Evolutionary conservation across 1,284 basidiomycete species (phyloP), one percentile per base, ranked within the genome.

Genomic region (Naganishia albida): DNA sequence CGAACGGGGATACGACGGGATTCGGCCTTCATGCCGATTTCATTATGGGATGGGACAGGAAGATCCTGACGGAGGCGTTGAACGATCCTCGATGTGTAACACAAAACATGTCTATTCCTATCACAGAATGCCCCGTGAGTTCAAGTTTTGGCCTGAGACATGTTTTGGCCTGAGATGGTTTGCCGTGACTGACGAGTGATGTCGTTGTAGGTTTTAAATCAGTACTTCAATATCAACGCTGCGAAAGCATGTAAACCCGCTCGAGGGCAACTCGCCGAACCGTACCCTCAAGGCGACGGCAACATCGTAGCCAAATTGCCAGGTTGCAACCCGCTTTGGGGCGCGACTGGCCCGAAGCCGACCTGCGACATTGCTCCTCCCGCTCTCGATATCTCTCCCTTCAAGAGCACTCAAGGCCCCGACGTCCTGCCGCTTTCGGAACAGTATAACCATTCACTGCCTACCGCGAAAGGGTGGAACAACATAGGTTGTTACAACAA

Each of bases 1-100:
- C 77, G 28, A 75, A 73, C 57, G 75, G 75, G 16, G 75, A 77
- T 65, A 73, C 72, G 12, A 77, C 73, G 23, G 75, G 73, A 13
- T 72, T 68, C 63, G 75, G 72, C 34, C 46, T 71, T 26, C 75
- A 76, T 54, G 72, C 66, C 8, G 75, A 76, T 54, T 76, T 76
- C 50, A 39, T 54, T 1, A 67, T 57, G 39, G 62, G 70, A 38
- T 76, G 75, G 75, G 72, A 76, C 64, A 65, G 63, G 3, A 65
- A 68, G 25, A 64, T 75, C 16, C 68, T 77, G 28, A 52, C 46
- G 13, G 34, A 39, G 23, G 74, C 75, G 2, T 66, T 77, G 34
- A 72, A 69, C 52, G 62, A 67, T 57, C 57, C 71, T 8, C 63
- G 49, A 18, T 76, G 75, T 66, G 68, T 70, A 39, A 48, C 42